Conservation (phyloP, 108 stramenopile genomes). For the Nitzschia sp. region DNA sequence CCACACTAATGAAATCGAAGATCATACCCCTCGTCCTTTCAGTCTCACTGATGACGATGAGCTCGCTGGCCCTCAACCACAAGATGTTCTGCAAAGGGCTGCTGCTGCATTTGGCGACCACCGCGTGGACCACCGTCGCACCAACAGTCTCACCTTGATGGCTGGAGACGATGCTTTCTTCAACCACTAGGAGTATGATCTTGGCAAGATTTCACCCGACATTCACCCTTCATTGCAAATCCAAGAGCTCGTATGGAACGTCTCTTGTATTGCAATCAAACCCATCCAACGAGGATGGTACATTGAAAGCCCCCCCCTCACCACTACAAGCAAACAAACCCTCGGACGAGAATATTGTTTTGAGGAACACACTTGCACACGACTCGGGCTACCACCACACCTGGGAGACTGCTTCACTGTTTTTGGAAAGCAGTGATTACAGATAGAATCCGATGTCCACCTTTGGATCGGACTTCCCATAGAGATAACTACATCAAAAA, state of each 20-base stretch:
- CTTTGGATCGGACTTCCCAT: too few species aligned
- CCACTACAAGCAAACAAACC: background rate
- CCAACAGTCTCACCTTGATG: constrained; percentile 7
- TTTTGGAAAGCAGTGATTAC: constrained; percentile 23
- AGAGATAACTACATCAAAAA: too few species aligned
- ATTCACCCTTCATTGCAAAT: constrained; percentile 1
- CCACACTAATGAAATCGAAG: background rate
- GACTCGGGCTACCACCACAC: background rate
- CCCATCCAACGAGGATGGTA: constrained; percentile 10
- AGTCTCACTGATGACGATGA: background rate
- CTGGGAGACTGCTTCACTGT: constrained; percentile 3
- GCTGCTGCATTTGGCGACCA: constrained; percentile 1
- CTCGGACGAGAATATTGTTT: background rate
- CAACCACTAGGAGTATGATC: background rate
- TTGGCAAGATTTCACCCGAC: too few species aligned
- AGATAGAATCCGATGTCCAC: constrained; percentile 2
- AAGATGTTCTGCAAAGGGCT: constrained; percentile 3
- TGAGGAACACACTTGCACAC: background rate
- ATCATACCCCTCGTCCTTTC: constrained; percentile 7
- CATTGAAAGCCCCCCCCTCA: background rate
- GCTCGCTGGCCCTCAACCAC: background rate
- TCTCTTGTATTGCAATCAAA: constrained; percentile 1
- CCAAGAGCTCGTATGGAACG: constrained; percentile 10
- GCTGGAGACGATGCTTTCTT: constrained; percentile 3
- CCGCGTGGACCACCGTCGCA: constrained; percentile 4